Evolutionary conservation across 441 rosid genomes (phyloP).

Genomic region (Euphorbia corollata): DNA sequence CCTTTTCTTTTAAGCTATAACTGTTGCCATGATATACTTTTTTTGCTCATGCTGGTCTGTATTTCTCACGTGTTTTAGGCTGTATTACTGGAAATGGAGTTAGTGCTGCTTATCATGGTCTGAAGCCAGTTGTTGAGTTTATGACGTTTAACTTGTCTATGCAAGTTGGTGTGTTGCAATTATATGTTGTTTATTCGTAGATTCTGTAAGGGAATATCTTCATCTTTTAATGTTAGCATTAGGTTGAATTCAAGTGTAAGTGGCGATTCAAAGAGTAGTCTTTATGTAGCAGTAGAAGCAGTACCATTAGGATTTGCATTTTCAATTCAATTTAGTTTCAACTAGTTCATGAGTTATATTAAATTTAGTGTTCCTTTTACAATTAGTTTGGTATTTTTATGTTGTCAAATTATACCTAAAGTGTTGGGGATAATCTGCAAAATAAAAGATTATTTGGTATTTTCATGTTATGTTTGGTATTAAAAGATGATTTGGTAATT

Average conservation of each 20-base stretch:
- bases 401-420: too few species aligned
- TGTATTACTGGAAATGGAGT: constrained; percentile 97
- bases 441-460: too few species aligned
- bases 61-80: constrained; percentile 42
- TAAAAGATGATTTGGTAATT: too few species aligned
- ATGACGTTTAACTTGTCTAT: constrained; percentile 94
- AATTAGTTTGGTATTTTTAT: too few species aligned
- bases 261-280: neutral
- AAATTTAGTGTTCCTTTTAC: too few species aligned
- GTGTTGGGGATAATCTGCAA: too few species aligned
- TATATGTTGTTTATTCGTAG: constrained; percentile 1
- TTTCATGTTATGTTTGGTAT: too few species aligned
- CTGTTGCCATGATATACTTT: neutral
- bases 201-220: neutral
- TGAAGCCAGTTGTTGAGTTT: constrained; percentile 85
- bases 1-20: too few species aligned
- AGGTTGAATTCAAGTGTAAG: neutral
- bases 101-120: constrained; percentile 92
- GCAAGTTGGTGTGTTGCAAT: constrained; percentile 48
- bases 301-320: constrained; percentile 2
- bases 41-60: constrained; percentile 9
- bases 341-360: too few species aligned
- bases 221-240: neutral
- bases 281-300: neutral
- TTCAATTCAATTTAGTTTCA: too few species aligned